Percentiles rank a stretch among this genome's conserved stretches.
These are phyloP conservation scores for Syncephalastrum sp. DNA, from an alignment of 371 early-diverging fungal species.

Conservation along the genomic window DNA sequence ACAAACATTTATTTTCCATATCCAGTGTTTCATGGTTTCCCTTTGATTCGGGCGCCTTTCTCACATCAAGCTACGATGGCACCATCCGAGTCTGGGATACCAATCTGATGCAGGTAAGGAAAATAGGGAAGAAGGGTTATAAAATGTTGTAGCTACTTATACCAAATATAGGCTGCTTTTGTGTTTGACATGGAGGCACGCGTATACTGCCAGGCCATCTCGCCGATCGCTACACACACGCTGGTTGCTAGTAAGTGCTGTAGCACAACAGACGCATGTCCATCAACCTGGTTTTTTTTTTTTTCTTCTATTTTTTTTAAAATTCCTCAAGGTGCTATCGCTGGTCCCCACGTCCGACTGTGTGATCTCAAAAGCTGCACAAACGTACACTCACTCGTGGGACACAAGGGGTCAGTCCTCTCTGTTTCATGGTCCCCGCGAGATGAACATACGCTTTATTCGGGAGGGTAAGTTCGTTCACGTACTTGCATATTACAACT, in stretches of 20 bases:
- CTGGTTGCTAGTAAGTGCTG: constrained; percentile 72
- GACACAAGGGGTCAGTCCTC: constrained; percentile 72
- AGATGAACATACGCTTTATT: constrained; percentile 74
- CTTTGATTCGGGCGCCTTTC: constrained; percentile 83
- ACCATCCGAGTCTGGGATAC: constrained; percentile 88
- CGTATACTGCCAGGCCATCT: constrained; percentile 70
- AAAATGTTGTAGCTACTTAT: background rate
- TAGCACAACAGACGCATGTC: background rate
- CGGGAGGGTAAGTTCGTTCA: constrained; percentile 64
- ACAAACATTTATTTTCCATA: constrained; percentile 66
- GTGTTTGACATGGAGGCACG: constrained; percentile 65
- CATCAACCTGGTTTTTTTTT: background rate
- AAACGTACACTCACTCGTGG: constrained; percentile 70
- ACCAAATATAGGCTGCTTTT: constrained; percentile 51
- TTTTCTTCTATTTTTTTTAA: no score
- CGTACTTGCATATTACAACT: background rate
- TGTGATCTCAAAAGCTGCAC: constrained; percentile 82
- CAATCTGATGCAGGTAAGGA: constrained; percentile 59
- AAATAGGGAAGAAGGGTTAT: background rate
- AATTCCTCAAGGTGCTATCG: constrained; percentile 53
- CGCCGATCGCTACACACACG: constrained; percentile 70
- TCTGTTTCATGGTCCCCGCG: constrained; percentile 82
- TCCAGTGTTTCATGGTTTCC: constrained; percentile 85
- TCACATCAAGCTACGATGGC: constrained; percentile 79
- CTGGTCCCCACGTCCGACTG: constrained; percentile 68